Evolutionary conservation across 2,329 filamentous ascomycete genomes (phyloP), one percentile per base, ranked within the genome.

Genomic region (Xylariaceae sp.): DNA sequence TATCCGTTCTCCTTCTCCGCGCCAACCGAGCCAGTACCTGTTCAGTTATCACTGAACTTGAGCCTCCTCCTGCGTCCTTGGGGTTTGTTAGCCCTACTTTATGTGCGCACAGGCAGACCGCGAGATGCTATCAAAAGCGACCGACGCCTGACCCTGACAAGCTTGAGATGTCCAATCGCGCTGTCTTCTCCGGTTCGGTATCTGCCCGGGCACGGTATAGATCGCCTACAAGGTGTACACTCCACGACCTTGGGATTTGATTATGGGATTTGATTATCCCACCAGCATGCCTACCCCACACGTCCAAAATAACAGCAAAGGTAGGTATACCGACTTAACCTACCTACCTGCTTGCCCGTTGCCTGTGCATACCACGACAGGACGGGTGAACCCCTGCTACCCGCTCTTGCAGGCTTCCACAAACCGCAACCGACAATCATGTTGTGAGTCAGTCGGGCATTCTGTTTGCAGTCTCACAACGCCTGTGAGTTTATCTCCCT

Each of bases 341-440:
- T 30, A 27, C 12, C 9, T 45, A 45, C 29, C 9, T 31, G 29
- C 58, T 64, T 58, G 62, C 61, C 63, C 61, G 64, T 68, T 65
- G 58, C 62, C 60, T 60, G 57, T 65, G 64, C 64, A 66, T 65
- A 62, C 60, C 61, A 66, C 64, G 57, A 62, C 62, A 64, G 60
- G 60, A 60, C 63, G 67, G 65, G 67, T 65, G 64, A 64, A 64
- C 54, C 68, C 69, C 65, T 70, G 68, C 67, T 74, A 73, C 70
- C 72, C 71, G 71, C 70, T 70, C 70, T 68, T 75, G 72, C 72
- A 73, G 68, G 55, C 56, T 57, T 50, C 50, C 55, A 61, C 57
- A 59, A 57, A 57, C 58, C 57, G 50, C 52, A 57, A 54, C 58
- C 47, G 47, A 51, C 52, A 51, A 51, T 26, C 35, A 35, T 51